Evolutionary conservation across 345 rosid species (phyloP), one percentile per base, ranked within the genome.

Genomic region (Noccaea caerulescens): DNA sequence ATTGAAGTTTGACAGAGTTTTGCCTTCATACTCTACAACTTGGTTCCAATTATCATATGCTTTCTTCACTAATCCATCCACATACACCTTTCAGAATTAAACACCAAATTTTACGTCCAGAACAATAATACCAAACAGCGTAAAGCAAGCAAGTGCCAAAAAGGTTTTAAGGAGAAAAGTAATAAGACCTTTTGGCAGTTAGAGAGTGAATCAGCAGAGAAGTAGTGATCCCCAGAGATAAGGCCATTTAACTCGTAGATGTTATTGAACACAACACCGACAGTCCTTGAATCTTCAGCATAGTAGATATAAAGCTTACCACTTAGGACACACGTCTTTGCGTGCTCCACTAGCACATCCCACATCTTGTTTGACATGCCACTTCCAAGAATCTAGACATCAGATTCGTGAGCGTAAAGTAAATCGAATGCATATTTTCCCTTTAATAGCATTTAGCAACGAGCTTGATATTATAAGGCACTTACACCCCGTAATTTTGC

Each of bases 351-450:
- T 54, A 92, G 86, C 66, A 93, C 94, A 0, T 92, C 98, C 98
- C 98, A 92, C 96, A 92, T 92, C 81, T 84, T 89, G 83, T 92
- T 92, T 69, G 98, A 89, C 96, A 92, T 92, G 7, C 98, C 98
- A 75, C 88, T 84, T 45, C 96, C 98, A 63, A 92, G 92, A 84
- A 82, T 82, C 98, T 92, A 74, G 69, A 79, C 45, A 59, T 43
- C 47, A 65, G 16, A 36, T 77, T 59, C 60, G 42, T 42, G 38
- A 61, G 57, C 38, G 23, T 49, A 27, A 44, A 64, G 23, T 49
- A 27, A 44, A 64, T 51, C 41, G 53, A 50, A 64, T n/a, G 4
- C 27, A 52, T 25, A 10, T 16, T 32, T 54, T 52, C 55, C 55
- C 39, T 43, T 74, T 49, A 43, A 34, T 47, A 77, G 52, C 49